Percentiles rank a stretch among this genome's conserved stretches.
Conservation (phyloP, 208 protist genomes). For the Leishmania lainsoni region DNA sequence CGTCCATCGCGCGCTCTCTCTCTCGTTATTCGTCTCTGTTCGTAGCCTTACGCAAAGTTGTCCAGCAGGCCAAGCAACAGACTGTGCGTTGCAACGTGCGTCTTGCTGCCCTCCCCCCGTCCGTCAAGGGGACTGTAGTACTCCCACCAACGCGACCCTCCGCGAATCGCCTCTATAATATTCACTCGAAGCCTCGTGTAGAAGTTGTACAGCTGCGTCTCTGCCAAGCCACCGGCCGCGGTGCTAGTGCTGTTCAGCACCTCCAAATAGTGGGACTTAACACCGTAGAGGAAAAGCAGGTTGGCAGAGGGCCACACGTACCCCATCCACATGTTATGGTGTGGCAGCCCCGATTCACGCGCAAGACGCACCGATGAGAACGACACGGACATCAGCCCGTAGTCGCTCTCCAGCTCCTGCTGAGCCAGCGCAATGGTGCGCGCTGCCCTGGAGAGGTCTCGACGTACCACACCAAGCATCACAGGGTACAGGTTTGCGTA, state of each 20-base stretch:
- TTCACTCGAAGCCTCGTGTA: conserved; percentile 51
- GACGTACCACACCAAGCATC: conserved; percentile 54
- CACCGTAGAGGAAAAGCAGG: conserved; percentile 58
- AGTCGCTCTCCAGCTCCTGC: conserved; percentile 50
- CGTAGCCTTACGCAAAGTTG: conserved; percentile 44
- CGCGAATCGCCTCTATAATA: conserved; percentile 49
- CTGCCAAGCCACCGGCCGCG: conserved; percentile 4
- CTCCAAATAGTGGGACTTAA: conserved; percentile 66
- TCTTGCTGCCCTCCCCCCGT: conserved; percentile 68
- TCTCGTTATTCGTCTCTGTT: not conserved
- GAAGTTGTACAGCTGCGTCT: conserved; percentile 24
- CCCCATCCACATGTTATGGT: conserved; percentile 77
- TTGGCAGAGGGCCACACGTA: conserved; percentile 73
- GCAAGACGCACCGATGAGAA: conserved; percentile 61
- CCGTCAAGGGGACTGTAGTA: conserved; percentile 75
- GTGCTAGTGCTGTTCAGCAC: conserved; percentile 18
- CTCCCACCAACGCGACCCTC: conserved; percentile 62
- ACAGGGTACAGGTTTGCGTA: conserved; percentile 83
- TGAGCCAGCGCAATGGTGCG: conserved; percentile 53
- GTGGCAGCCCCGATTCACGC: conserved; percentile 46
- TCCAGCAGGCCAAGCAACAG: conserved; percentile 60
- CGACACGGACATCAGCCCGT: conserved; percentile 79
- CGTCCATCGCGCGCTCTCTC: not conserved
- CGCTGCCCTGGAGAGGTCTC: conserved; percentile 39
- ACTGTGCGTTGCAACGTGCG: conserved; percentile 66